These are phyloP conservation scores for Fusarium sacchari DNA, from an alignment of 2,329 filamentous ascomycete genomes.

Conservation along the genomic window DNA sequence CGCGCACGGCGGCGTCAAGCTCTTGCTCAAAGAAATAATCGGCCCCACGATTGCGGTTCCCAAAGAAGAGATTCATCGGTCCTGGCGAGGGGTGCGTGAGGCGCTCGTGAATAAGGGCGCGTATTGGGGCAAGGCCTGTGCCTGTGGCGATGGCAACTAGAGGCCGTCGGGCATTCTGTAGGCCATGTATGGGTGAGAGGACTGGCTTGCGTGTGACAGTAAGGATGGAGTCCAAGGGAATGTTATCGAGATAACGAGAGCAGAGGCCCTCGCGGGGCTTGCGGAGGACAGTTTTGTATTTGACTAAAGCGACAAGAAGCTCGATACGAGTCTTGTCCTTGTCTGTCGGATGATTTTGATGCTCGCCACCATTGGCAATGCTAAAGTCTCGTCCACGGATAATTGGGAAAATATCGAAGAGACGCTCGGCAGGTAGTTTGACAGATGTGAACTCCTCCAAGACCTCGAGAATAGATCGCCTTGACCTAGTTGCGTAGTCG, in stretches of 20 bases:
- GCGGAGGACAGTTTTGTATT: conserved; percentile 88
- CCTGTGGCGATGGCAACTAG: conserved; percentile 85
- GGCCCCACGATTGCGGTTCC: conserved; percentile 76
- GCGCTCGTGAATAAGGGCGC: conserved; percentile 84
- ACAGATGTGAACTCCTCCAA: conserved; percentile 90
- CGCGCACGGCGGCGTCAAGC: conserved; percentile 61
- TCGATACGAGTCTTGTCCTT: conserved; percentile 65
- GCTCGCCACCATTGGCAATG: conserved; percentile 77
- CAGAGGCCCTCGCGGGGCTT: conserved; percentile 88
- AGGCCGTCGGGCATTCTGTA: conserved; percentile 57
- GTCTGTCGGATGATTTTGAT: conserved; percentile 45
- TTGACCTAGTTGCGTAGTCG: conserved; percentile 92
- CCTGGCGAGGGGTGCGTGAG: conserved; percentile 43
- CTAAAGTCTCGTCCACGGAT: conserved; percentile 94
- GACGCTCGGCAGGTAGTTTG: conserved; percentile 78
- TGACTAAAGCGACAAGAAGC: conserved; percentile 86
- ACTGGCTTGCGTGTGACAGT: conserved; percentile 67
- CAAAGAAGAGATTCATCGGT: conserved; percentile 78
- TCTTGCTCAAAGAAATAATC: conserved; percentile 88
- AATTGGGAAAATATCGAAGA: conserved; percentile 78
- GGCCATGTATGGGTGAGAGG: conserved; percentile 53
- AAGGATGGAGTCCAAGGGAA: conserved; percentile 68
- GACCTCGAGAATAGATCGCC: conserved; percentile 90
- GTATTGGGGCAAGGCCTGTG: conserved; percentile 87
- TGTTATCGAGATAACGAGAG: conserved; percentile 81